phyloP scores from a whole-genome alignment of 768 basidiomycete species.

The Crucibulum laeve region DNA sequence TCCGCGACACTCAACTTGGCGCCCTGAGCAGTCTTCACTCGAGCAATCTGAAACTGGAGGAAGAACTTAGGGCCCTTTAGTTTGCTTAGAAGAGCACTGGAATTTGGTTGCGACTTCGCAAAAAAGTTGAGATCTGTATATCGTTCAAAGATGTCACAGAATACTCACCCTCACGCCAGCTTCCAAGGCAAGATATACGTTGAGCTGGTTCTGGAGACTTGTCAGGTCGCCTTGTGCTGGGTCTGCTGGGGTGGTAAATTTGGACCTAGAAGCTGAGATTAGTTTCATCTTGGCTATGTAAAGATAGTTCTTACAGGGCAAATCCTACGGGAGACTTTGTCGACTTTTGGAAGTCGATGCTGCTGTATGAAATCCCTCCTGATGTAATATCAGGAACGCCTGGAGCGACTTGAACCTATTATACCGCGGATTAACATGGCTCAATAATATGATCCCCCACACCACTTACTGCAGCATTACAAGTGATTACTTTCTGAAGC shows the following conservation, averaged over 20 bases:
- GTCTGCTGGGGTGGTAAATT: slow-evolving; percentile 18
- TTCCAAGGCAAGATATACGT: slow-evolving; percentile 21
- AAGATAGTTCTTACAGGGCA: slow-evolving; percentile 11
- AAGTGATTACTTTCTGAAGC: slow-evolving; percentile 14
- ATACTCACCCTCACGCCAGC: slow-evolving; percentile 18
- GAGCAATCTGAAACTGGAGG: slow-evolving; percentile 25
- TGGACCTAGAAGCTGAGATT: slow-evolving; percentile 1
- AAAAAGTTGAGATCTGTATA: not conserved
- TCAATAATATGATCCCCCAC: not conserved
- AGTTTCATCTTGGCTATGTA: slow-evolving; percentile 2
- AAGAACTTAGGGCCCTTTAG: slow-evolving; percentile 27
- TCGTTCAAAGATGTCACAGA: not conserved
- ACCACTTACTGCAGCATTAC: slow-evolving; percentile 11
- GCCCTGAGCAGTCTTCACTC: slow-evolving; percentile 18
- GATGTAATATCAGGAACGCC: slow-evolving; percentile 21
- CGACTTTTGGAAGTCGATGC: slow-evolving; percentile 23
- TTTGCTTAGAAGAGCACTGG: slow-evolving; percentile 13
- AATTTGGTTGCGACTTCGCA: slow-evolving; percentile 17
- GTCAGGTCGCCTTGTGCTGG: slow-evolving; percentile 18
- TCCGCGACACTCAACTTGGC: slow-evolving; percentile 16
- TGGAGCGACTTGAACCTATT: slow-evolving; percentile 17
- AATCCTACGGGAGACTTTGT: slow-evolving; percentile 19
- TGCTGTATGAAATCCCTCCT: slow-evolving; percentile 17
- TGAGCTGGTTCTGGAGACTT: slow-evolving; percentile 20
- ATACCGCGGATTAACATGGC: no score